These are phyloP conservation scores for Boletus reticulatus DNA, from an alignment of 768 basidiomycete species.

Conservation along the genomic window DNA sequence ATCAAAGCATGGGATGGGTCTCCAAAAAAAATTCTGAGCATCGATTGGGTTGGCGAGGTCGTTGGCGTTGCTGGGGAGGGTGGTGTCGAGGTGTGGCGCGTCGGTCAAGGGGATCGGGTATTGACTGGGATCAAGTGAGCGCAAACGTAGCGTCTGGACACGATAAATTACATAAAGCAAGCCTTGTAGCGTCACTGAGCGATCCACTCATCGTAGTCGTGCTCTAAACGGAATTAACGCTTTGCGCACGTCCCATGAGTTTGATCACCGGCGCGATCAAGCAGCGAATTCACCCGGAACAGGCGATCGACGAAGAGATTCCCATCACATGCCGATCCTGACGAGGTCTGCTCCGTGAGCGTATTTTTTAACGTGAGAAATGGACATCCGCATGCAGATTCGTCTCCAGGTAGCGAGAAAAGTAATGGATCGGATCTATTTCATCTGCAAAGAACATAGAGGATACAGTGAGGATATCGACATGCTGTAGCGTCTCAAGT, in stretches of 20 bases:
- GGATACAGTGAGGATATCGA: no score
- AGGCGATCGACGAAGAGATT: not conserved
- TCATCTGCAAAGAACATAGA: no score
- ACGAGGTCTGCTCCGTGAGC: not conserved
- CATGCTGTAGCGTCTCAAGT: no score
- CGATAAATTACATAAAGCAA: no score
- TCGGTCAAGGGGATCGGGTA: constrained; percentile 23
- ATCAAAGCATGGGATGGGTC: constrained; percentile 58
- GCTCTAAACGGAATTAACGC: no score
- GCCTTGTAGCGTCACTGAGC: no score
- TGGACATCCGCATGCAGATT: no score
- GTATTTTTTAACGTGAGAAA: no score
- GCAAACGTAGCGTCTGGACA: not conserved
- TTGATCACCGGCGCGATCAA: not conserved
- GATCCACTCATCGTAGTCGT: no score
- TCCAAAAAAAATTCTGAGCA: constrained; percentile 52
- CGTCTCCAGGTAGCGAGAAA: no score
- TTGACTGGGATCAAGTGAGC: not conserved
- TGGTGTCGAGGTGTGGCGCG: constrained; percentile 62
- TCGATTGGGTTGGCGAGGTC: constrained; percentile 57
- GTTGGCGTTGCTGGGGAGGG: constrained; percentile 63
- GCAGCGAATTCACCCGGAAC: no score
- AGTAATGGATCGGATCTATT: no score
- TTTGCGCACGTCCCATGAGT: not conserved
- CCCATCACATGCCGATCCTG: not conserved